Base-by-base conservation (phyloP, 257 asterid species). In the Solanum stenotomum region DNA sequence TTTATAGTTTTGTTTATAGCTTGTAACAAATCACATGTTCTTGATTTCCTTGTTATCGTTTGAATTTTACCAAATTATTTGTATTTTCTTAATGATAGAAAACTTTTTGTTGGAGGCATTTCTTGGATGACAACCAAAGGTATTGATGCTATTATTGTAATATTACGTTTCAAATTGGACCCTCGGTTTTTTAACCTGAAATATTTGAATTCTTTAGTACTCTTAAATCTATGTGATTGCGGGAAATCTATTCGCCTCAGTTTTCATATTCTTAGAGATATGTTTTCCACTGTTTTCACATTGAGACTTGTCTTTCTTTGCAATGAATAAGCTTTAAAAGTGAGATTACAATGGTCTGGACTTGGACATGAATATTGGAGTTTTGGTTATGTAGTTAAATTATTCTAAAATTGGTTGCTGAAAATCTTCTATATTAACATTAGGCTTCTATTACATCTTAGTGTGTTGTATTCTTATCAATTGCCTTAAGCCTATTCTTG, bases 121-220 rank as follows among this genome's bases (percentile, higher is more conserved):
- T 98, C 99, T 89, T 92, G 98, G 98, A 98, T 95, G 96, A 97
- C 99, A 72, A 93, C 98, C 1, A 94, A 94, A 97, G 99, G 99
- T 97, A 96, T 61, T 71, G 44, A 5, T 35, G 10, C 38, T 78
- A 42, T 74, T 59, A 56, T 65, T 61, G 59, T 74, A 14, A 46
- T 46, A 14, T 46, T 46, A 46, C 59, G 59, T 46, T 15, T 7
- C 44, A 9, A 8, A 9, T 72, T 18, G 46, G 49, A 35, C 49
- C 49, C 82, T 35, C 82, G 37, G 31, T 44, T 44, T 44, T 44
- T 44, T 44, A 44, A 44, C 9, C 10, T 74, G 44, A 35, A 74
- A 38, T 76, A 29, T 38, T 3, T 6, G 34, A 40, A 40, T 40
- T 14, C 56, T 77, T 77, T 38, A n/a, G 3, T 77, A 38, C 23